Evolutionary conservation across 1,139 yeast genomes (phyloP), one percentile per base, ranked within the genome.

Genomic region (Petasospora rhodanensis): DNA sequence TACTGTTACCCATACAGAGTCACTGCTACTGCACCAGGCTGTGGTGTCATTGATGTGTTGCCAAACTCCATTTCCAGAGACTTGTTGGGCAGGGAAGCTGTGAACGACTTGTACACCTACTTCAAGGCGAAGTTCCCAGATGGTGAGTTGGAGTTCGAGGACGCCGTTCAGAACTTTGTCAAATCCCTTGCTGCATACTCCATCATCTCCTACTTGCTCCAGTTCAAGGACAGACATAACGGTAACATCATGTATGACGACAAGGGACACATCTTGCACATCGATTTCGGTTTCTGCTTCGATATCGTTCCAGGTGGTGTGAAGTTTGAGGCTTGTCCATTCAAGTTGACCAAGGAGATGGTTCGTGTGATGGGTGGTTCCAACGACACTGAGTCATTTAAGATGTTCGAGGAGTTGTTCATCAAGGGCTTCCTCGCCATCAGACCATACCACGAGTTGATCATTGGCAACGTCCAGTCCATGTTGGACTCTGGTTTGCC

Each of bases 261-360:
- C 42, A 83, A 84, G 46, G 99, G 99, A 4, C 96, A 91, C 55
- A 76, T 93, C 39, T 66, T 93, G 42, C 99, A 93, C 59, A 85
- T 93, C 60, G 99, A 93, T 64, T 93, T 93, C 64, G 98, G 99
- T 5, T 91, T 93, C 68, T 89, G 96, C 53, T 93, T 93, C 59
- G 98, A 93, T 62, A 91, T 93, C 61, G 97, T 86, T 23, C 99
- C 99, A 5, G 99, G 99, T 45, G 98, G 98, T 22, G 97, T 93
- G 36, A 85, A 81, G 51, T 93, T 93, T 57, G 99, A 93, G 55
- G 95, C 87, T 13, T 96, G 95, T 2, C 98, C 98, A 12, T 93
- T 93, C 69, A 93, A 93, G 57, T 73, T 93, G 47, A 91, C 98
- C 5, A 85, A 82, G 51, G 99, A 93, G 55, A 93, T 93, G 98